Evolutionary conservation across 345 rosid genomes (phyloP).

Genomic region (Camelina laxa): DNA sequence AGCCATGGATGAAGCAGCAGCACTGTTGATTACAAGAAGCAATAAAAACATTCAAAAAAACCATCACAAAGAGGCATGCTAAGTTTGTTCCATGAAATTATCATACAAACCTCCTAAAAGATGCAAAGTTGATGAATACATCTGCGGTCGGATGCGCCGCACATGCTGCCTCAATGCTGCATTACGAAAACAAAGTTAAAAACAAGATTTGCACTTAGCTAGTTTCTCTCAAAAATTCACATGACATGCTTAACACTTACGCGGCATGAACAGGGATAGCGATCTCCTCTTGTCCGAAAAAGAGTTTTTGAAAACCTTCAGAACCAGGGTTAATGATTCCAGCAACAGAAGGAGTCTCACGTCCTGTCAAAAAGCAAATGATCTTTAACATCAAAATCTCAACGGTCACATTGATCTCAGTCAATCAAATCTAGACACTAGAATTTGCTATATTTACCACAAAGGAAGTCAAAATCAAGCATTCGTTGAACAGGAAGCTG

Average conservation of each 20-base stretch:
- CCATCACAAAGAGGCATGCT: slow-evolving; percentile 13
- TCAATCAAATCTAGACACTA: neutral
- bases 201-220: neutral
- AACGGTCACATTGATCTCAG: slow-evolving; percentile 21
- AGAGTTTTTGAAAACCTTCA: slow-evolving; percentile 97
- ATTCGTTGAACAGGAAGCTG: slow-evolving; percentile 97
- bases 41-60: neutral
- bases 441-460: slow-evolving; percentile 51
- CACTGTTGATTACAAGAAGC: slow-evolving; percentile 1
- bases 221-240: neutral
- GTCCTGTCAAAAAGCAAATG: slow-evolving; percentile 51
- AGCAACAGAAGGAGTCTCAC: slow-evolving; percentile 98
- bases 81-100: neutral
- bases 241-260: slow-evolving; percentile 45
- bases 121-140: slow-evolving; percentile 95
- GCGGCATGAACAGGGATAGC: slow-evolving; percentile 98
- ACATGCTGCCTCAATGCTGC: slow-evolving; percentile 90
- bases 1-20: slow-evolving; percentile 95
- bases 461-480: slow-evolving; percentile 99
- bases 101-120: slow-evolving; percentile 77
- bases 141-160: slow-evolving; percentile 95
- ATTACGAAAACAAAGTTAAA: slow-evolving; percentile 34
- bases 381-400: slow-evolving; percentile 7
- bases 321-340: slow-evolving; percentile 95
- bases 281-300: slow-evolving; percentile 97